Conservation (phyloP, 1,139 yeast genomes). For the Blastobotrys niveus region DNA sequence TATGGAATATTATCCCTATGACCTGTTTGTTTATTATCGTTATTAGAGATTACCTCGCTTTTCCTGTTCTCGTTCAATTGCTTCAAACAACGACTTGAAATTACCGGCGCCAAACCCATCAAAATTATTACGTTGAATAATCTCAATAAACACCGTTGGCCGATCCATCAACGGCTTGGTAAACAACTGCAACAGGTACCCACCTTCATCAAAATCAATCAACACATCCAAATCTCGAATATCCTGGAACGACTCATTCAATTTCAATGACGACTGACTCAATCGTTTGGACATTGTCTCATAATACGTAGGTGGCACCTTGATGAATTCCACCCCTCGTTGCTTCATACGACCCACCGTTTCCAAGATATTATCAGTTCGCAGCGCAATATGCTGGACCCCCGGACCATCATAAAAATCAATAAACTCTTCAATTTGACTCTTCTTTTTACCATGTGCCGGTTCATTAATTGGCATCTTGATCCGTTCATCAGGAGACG, state of each 20-base stretch:
- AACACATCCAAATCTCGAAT: slow-evolving; percentile 49
- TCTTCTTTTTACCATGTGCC: slow-evolving; percentile 55
- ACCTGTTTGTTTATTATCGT: neutral
- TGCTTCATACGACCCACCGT: slow-evolving; percentile 49
- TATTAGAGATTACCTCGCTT: slow-evolving; percentile 33
- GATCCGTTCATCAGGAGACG: slow-evolving; percentile 56
- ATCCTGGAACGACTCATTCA: slow-evolving; percentile 46
- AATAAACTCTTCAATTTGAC: slow-evolving; percentile 78
- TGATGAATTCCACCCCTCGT: slow-evolving; percentile 67
- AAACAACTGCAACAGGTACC: slow-evolving; percentile 71
- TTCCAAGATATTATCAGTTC: slow-evolving; percentile 52
- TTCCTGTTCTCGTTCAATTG: slow-evolving; percentile 55
- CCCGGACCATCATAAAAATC: slow-evolving; percentile 77
- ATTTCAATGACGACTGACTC: slow-evolving; percentile 35
- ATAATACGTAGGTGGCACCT: slow-evolving; percentile 54
- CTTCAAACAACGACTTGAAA: slow-evolving; percentile 72
- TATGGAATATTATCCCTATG: neutral
- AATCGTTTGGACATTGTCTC: slow-evolving; percentile 43
- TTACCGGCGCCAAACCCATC: slow-evolving; percentile 87
- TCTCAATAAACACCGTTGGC: slow-evolving; percentile 75
- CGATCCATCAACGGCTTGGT: slow-evolving; percentile 71
- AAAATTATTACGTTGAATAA: slow-evolving; percentile 73
- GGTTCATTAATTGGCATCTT: slow-evolving; percentile 87
- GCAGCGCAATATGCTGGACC: slow-evolving; percentile 72
- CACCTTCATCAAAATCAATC: slow-evolving; percentile 67